These are phyloP conservation scores for Sextonia rubra DNA, from an alignment of 164 flowering plant genomes.

Conservation along the genomic window DNA sequence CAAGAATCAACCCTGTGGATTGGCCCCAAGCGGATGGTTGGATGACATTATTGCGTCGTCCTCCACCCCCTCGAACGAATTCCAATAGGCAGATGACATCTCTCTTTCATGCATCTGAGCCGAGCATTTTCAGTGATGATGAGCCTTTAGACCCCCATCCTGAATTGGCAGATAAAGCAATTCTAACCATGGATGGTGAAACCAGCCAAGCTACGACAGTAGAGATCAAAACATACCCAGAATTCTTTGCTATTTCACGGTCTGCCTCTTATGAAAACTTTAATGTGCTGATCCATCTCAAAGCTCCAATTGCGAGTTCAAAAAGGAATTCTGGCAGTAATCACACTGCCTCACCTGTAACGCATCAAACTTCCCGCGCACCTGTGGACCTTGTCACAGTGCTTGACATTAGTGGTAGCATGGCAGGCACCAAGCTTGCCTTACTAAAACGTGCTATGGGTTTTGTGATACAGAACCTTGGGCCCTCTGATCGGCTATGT, in stretches of 20 bases:
- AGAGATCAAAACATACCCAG: slow-evolving; percentile 59
- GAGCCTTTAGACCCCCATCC: slow-evolving; percentile 43
- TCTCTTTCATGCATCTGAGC: slow-evolving; percentile 50
- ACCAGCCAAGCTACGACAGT: slow-evolving; percentile 20
- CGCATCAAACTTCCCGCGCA: slow-evolving; percentile 55
- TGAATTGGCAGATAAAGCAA: slow-evolving; percentile 12
- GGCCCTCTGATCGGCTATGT: slow-evolving; percentile 83
- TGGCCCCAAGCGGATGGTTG: slow-evolving; percentile 51
- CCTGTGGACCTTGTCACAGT: slow-evolving; percentile 91
- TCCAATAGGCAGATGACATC: slow-evolving; percentile 37
- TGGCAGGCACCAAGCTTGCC: slow-evolving; percentile 94
- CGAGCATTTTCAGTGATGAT: slow-evolving; percentile 66
- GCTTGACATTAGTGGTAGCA: slow-evolving; percentile 98
- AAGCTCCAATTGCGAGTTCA: slow-evolving; percentile 55
- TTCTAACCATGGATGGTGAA: slow-evolving; percentile 2
- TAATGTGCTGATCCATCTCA: slow-evolving; percentile 62
- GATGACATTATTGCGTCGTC: slow-evolving; percentile 41
- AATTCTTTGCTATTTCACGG: slow-evolving; percentile 63
- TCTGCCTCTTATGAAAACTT: slow-evolving; percentile 47
- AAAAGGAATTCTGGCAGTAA: slow-evolving; percentile 12
- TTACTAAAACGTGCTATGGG: slow-evolving; percentile 92
- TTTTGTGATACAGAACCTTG: slow-evolving; percentile 85
- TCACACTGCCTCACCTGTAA: slow-evolving; percentile 14
- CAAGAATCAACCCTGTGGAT: slow-evolving; percentile 36
- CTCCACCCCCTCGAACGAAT: slow-evolving; percentile 43